These are phyloP conservation scores for Aristolochia contorta DNA, from an alignment of 164 flowering plant genomes.

Conservation along the genomic window DNA sequence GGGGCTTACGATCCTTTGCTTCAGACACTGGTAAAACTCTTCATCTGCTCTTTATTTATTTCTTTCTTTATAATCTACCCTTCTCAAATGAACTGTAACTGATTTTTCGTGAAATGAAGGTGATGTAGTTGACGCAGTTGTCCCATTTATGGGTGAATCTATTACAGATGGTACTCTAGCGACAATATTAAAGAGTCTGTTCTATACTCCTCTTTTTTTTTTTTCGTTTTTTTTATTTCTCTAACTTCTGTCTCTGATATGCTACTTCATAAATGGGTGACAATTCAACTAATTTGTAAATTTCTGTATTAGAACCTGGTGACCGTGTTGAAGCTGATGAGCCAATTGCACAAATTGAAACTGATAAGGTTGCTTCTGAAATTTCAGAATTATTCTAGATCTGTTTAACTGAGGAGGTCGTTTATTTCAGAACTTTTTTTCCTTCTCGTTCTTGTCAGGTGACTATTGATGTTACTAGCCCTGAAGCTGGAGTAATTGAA, in stretches of 20 bases:
- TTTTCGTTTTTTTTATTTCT: too few species aligned
- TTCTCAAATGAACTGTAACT: not conserved
- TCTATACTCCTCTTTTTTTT: not conserved
- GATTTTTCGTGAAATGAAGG: constrained; percentile 29
- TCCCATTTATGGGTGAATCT: constrained; percentile 96
- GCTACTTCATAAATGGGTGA: not conserved
- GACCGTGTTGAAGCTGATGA: constrained; percentile 79
- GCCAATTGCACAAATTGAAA: constrained; percentile 93
- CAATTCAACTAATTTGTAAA: not conserved
- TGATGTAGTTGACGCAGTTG: constrained; percentile 86
- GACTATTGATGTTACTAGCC: constrained; percentile 93
- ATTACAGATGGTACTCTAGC: constrained; percentile 93
- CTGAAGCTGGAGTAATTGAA: constrained; percentile 81
- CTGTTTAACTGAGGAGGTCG: too few species aligned
- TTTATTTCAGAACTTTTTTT: not conserved
- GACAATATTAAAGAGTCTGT: constrained; percentile 75
- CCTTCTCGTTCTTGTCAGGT: constrained; percentile 36
- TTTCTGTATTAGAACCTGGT: constrained; percentile 73
- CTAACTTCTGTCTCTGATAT: too few species aligned
- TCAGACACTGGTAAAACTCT: constrained; percentile 39
- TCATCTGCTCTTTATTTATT: too few species aligned
- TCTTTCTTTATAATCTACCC: not conserved
- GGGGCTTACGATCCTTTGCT: constrained; percentile 56
- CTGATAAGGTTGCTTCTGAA: constrained; percentile 60
- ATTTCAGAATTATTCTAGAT: not conserved